Base-by-base conservation (phyloP, 768 basidiomycete genomes). In the Hericium rajendrae region DNA sequence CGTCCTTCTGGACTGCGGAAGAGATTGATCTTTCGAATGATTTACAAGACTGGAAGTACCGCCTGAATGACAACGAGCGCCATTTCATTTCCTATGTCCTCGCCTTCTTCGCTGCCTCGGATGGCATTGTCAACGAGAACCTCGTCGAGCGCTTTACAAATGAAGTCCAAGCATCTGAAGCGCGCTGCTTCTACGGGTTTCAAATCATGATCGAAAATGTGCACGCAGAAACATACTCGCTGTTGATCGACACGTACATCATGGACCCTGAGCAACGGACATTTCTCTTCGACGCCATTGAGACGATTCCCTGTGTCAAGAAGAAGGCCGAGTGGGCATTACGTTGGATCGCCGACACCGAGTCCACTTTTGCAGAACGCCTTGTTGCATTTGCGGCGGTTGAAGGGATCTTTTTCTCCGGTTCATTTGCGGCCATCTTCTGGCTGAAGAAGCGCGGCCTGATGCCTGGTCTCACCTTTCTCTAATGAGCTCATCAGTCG, bases 201-300 rank as follows among this genome's bases (percentile, higher is more conserved):
- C 94, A 97, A 69, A 91, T 97, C 65, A 97, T 97, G 94, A 97
- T 95, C 84, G 94, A 97, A 66, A 97, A 97, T 69, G 83, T 97
- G 40, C 94, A 97, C 71, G 94, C 93, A 2, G 94, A 97, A 68
- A 94, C 94, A 0, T 97, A 97, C 71, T 97, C 94, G 0, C 82
- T 97, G 39, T 85, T 97, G 64, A 94, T 97, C 66, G 93, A 97
- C 69, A 91, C 86, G 4, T 97, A 95, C 70, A 90, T 97, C 72
- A 89, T 88, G 66, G 94, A 97, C 56, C 67, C 81, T 4, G 74
- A 69, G 1, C 73, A 91, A 66, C 85, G 92, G 43, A 81, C 83
- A 39, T 85, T 84, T 65, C 85, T 97, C 6, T 97, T 98, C 68
- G 85, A 92, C 59, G 94, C 94, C 32, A 81, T 97, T 56, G 91